Conservation (phyloP, 2,329 filamentous ascomycete genomes). For the Sporothrix globosa region DNA sequence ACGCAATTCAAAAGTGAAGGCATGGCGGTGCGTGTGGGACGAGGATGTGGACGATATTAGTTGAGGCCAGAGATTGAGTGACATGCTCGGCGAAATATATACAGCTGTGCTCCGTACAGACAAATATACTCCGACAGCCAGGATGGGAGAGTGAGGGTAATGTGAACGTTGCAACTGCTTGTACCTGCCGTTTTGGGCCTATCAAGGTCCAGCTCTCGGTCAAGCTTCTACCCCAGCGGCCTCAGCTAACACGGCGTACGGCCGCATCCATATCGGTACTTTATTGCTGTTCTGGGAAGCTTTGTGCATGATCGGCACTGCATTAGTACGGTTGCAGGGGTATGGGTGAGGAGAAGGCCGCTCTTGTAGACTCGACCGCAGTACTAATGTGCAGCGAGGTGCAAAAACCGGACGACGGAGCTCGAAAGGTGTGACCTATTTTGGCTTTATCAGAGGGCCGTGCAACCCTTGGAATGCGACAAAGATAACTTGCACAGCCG, state of each 20-base stretch:
- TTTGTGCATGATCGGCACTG: constrained; percentile 10
- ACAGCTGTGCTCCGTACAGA: neutral
- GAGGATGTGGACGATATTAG: neutral
- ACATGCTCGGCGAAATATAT: neutral
- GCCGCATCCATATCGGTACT: constrained; percentile 11
- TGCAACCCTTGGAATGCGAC: neutral
- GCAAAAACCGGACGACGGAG: neutral
- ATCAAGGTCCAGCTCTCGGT: too few species aligned
- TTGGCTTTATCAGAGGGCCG: too few species aligned
- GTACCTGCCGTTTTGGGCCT: too few species aligned
- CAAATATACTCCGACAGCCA: too few species aligned
- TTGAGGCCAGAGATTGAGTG: too few species aligned
- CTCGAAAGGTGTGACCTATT: neutral
- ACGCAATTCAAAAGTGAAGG: constrained; percentile 4
- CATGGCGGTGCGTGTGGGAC: neutral
- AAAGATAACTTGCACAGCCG: neutral
- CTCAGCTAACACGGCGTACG: too few species aligned
- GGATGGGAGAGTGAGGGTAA: too few species aligned
- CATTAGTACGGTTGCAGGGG: neutral
- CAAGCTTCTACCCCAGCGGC: neutral
- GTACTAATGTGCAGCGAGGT: neutral
- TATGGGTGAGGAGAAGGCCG: neutral
- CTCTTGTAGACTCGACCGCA: neutral
- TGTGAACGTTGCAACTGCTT: neutral
- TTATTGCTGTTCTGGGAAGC: constrained; percentile 32